Conservation (phyloP, 202 grass and related monocot genomes). For the Setaria italica region DNA sequence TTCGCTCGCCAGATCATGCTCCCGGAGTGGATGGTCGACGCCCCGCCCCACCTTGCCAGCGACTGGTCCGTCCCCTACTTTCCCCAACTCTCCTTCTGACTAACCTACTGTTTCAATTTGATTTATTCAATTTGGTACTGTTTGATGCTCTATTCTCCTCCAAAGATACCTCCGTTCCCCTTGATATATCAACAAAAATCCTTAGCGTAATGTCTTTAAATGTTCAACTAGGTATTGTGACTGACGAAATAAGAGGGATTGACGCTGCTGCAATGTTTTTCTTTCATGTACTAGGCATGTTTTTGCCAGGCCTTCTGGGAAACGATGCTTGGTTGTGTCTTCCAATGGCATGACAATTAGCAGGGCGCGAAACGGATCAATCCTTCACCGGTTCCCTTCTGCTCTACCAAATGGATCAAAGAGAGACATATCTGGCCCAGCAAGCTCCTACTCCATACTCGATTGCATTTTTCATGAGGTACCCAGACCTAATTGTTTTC, state of each 20-base stretch:
- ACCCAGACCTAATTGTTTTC: background rate
- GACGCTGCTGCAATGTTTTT: background rate
- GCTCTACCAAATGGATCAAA: slow-evolving; percentile 82
- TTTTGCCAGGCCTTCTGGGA: slow-evolving; percentile 80
- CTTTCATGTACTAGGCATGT: slow-evolving; percentile 73
- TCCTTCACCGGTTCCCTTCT: slow-evolving; percentile 92
- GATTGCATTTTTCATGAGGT: slow-evolving; percentile 99
- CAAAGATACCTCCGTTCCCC: background rate
- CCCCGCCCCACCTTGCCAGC: slow-evolving; percentile 69
- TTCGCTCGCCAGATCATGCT: slow-evolving; percentile 96
- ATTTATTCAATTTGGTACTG: background rate
- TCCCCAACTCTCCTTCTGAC: background rate
- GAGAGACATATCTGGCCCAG: slow-evolving; percentile 74
- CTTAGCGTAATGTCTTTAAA: background rate
- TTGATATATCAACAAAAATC: slow-evolving; percentile 2
- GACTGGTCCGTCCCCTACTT: slow-evolving; percentile 64
- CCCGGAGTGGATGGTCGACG: slow-evolving; percentile 98
- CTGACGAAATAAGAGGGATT: background rate
- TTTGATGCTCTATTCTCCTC: background rate
- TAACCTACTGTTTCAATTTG: background rate
- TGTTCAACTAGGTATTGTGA: background rate
- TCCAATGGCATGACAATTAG: slow-evolving; percentile 79
- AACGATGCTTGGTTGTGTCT: slow-evolving; percentile 85
- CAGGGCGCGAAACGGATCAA: slow-evolving; percentile 79
- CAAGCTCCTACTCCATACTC: slow-evolving; percentile 86